Evolutionary conservation across 192 early-diverging fungal species (phyloP).

Genomic region (Linnemannia zychae): DNA sequence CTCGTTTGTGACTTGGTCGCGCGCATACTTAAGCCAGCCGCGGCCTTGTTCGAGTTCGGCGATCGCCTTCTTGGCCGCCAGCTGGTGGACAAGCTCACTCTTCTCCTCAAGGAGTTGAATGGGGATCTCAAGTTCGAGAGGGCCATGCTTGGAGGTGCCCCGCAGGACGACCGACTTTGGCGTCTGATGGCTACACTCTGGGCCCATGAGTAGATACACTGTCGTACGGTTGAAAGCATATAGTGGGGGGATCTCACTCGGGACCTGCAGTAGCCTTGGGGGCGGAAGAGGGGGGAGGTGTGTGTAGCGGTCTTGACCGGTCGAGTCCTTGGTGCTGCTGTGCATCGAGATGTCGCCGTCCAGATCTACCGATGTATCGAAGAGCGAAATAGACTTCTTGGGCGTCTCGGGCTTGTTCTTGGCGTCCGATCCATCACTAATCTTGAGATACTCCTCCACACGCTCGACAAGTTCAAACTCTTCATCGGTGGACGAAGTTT

Average conservation of each 20-base stretch:
- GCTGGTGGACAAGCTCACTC: conserved; percentile 50
- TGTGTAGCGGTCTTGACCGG: conserved; percentile 19
- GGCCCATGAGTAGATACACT: conserved; percentile 59
- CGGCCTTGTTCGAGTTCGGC: conserved; percentile 62
- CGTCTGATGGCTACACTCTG: conserved; percentile 14
- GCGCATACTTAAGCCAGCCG: conserved; percentile 51
- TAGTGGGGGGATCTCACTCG: conserved; percentile 44
- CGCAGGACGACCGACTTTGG: conserved; percentile 50
- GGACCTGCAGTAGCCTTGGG: conserved; percentile 57
- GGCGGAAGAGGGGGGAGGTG: conserved; percentile 8
- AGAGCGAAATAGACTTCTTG: conserved; percentile 35
- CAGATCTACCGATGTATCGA: conserved; percentile 33
- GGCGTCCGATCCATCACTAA: conserved; percentile 25
- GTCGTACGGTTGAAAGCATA: conserved; percentile 53
- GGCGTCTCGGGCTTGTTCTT: conserved; percentile 1
- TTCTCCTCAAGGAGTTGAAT: conserved; percentile 33
- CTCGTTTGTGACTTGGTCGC: neutral
- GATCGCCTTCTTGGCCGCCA: conserved; percentile 63
- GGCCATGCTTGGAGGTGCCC: conserved; percentile 53
- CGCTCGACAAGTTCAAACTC: conserved; percentile 16
- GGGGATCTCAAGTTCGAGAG: conserved; percentile 57
- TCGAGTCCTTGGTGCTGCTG: conserved; percentile 2
- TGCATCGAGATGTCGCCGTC: conserved; percentile 18
- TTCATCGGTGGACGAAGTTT: conserved; percentile 36
- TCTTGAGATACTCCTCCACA: conserved; percentile 41